Evolutionary conservation across 805 yeast species (phyloP).

Genomic region (Candida ulmi): DNA sequence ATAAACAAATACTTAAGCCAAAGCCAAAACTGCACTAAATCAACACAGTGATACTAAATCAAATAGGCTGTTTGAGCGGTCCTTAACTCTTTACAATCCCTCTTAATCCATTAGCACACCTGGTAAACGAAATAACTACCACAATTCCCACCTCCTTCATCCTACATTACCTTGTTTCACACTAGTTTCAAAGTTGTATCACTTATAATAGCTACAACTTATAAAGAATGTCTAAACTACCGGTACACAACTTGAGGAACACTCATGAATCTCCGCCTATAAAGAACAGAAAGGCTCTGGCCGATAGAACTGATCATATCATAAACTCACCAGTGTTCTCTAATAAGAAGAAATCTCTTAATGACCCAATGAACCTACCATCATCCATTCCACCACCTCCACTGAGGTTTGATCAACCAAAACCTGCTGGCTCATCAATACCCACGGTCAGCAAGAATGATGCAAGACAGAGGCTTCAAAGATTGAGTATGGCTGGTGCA

Average conservation of each 20-base stretch:
- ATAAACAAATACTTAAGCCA: no score
- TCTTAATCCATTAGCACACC: no score
- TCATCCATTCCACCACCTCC: neutral
- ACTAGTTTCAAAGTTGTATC: neutral
- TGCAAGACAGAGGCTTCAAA: neutral
- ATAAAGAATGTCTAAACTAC: slow-evolving; percentile 10
- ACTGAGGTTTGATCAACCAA: neutral
- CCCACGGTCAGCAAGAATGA: neutral
- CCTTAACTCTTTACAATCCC: no score
- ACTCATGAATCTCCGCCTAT: slow-evolving; percentile 16
- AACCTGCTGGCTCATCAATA: neutral
- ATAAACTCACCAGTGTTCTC: slow-evolving; percentile 16
- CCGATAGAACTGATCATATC: slow-evolving; percentile 11
- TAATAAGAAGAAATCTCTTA: neutral
- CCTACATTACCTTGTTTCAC: neutral
- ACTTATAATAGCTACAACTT: no score
- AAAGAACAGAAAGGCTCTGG: slow-evolving; percentile 18
- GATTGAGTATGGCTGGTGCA: slow-evolving; percentile 1
- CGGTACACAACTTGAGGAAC: slow-evolving; percentile 6
- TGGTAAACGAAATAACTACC: no score
- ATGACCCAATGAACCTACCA: neutral
- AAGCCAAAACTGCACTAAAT: no score
- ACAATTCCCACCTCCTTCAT: no score
- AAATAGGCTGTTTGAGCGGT: no score
- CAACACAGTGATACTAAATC: no score